Conservation (phyloP, 768 basidiomycete genomes). For the Russula earlei region DNA sequence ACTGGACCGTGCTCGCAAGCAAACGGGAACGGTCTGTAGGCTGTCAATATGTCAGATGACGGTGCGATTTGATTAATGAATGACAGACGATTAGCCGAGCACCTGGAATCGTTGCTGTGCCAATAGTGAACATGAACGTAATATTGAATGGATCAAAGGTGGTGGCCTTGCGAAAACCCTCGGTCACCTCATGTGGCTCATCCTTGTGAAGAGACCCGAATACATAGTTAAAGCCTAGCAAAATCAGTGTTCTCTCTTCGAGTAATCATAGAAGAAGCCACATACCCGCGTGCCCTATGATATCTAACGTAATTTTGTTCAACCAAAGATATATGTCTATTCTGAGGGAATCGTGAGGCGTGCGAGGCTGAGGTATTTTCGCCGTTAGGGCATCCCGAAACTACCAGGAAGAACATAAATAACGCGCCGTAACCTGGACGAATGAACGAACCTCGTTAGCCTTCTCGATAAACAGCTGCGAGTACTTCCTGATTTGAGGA, state of each 20-base stretch:
- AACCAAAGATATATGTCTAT: slow-evolving; percentile 9
- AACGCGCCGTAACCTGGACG: not conserved
- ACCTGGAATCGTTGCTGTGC: slow-evolving; percentile 3
- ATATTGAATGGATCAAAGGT: slow-evolving; percentile 7
- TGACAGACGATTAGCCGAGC: slow-evolving; percentile 11
- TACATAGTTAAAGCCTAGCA: slow-evolving; percentile 10
- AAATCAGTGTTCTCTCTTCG: not conserved
- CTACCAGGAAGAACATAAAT: not conserved
- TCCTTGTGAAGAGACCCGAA: slow-evolving; percentile 6
- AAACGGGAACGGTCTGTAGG: slow-evolving; percentile 6
- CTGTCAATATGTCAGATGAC: not conserved
- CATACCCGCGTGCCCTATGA: slow-evolving; percentile 13
- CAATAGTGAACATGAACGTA: slow-evolving; percentile 1
- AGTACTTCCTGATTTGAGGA: slow-evolving; percentile 3
- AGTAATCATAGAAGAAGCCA: not conserved
- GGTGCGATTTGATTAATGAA: not conserved
- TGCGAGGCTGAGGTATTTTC: not conserved
- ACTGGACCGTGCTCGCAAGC: not conserved
- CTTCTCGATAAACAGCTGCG: slow-evolving; percentile 13
- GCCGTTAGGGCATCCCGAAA: slow-evolving; percentile 2
- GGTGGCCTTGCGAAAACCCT: slow-evolving; percentile 8
- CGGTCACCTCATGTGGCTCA: not conserved
- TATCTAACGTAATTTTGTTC: slow-evolving; percentile 13
- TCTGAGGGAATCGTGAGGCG: slow-evolving; percentile 2
- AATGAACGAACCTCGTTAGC: slow-evolving; percentile 9